phyloP scores from a whole-genome alignment of 129 eudicot species.

The Flaveria bidentis region DNA sequence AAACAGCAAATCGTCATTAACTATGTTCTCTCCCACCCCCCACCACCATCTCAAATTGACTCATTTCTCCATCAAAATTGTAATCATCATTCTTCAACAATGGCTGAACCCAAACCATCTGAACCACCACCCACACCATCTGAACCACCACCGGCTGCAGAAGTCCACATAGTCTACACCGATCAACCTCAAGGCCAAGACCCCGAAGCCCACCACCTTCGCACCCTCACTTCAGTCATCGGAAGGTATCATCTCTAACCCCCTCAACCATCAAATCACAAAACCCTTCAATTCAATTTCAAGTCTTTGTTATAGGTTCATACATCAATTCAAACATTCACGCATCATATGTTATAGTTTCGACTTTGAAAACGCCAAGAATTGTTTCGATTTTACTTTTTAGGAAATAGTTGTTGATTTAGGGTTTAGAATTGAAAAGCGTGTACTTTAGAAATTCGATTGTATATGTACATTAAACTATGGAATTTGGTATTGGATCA shows the following conservation, averaged over 20 bases:
- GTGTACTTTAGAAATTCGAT: no score
- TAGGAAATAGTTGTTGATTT: not conserved
- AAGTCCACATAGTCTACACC: conserved; percentile 75
- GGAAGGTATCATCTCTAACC: conserved; percentile 47
- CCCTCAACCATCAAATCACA: not conserved
- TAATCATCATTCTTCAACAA: conserved; percentile 23
- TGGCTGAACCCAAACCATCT: conserved; percentile 34
- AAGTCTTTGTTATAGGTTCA: not conserved
- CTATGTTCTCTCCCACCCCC: not conserved
- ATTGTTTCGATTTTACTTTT: not conserved
- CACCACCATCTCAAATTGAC: not conserved
- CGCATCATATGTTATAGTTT: not conserved
- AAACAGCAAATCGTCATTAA: not conserved
- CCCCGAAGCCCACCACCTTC: conserved; percentile 61
- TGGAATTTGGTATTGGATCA: not conserved
- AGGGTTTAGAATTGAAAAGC: not conserved
- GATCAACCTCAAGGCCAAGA: conserved; percentile 57
- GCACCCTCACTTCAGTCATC: conserved; percentile 70
- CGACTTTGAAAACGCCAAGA: not conserved
- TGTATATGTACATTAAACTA: no score
- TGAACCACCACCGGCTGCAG: conserved; percentile 16
- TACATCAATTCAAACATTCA: not conserved
- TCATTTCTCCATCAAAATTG: not conserved
- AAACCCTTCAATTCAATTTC: not conserved
- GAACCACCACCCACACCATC: conserved; percentile 27